Evolutionary conservation across 2,329 filamentous ascomycete genomes (phyloP).

Genomic region (Myrmaecium sp.): DNA sequence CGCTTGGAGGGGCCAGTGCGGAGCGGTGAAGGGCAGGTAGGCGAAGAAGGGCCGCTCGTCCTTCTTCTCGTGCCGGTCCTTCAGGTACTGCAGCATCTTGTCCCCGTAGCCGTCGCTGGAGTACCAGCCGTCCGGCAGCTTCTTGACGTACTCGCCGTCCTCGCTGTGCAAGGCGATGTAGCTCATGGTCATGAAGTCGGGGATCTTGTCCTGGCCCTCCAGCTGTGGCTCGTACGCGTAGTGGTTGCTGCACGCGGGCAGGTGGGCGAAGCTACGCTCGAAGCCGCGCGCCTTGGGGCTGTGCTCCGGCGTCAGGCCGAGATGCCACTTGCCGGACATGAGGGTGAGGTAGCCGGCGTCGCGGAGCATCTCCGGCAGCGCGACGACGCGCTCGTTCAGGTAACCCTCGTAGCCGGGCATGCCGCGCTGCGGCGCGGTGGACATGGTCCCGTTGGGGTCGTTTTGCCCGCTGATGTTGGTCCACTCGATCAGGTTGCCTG

Average conservation of each 20-base stretch:
- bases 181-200: slow-evolving; percentile 26
- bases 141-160: slow-evolving; percentile 22
- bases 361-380: slow-evolving; percentile 40
- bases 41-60: slow-evolving; percentile 37
- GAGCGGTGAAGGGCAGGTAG: slow-evolving; percentile 44
- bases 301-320: slow-evolving; percentile 40
- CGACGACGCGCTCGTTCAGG: slow-evolving; percentile 40
- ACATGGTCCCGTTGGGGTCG: slow-evolving; percentile 33
- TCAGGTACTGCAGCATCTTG: slow-evolving; percentile 22
- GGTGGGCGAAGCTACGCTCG: slow-evolving; percentile 39
- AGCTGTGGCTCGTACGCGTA: slow-evolving; percentile 36
- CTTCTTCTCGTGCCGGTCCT: slow-evolving; percentile 17
- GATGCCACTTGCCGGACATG: slow-evolving; percentile 48
- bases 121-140: slow-evolving; percentile 19
- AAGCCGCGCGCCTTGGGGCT: slow-evolving; percentile 42
- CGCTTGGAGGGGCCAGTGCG: slow-evolving; percentile 47
- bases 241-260: slow-evolving; percentile 43
- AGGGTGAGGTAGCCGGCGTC: slow-evolving; percentile 43
- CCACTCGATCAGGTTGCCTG: slow-evolving; percentile 32
- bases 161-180: slow-evolving; percentile 23
- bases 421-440: slow-evolving; percentile 37
- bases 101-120: slow-evolving; percentile 22
- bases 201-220: slow-evolving; percentile 12
- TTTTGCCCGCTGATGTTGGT: slow-evolving; percentile 37
- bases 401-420: slow-evolving; percentile 48